phyloP scores from a whole-genome alignment of 352 stramenopile genomes.

The Halophytophthora polymorphica region DNA sequence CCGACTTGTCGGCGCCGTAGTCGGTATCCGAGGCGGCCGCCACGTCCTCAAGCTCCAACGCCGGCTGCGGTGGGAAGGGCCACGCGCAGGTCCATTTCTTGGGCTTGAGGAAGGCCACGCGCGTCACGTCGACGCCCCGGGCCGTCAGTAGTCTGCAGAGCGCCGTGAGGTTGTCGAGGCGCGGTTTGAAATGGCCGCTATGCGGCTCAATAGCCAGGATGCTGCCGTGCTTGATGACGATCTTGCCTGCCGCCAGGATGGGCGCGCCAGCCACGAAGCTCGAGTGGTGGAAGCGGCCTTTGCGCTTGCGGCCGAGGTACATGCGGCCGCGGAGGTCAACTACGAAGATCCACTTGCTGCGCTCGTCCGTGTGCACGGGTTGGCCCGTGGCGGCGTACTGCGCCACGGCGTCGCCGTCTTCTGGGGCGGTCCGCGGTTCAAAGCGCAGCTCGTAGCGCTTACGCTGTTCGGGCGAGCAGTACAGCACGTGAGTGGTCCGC shows the following conservation, averaged over 20 bases:
- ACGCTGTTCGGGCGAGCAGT: conserved; percentile 42
- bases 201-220: conserved; percentile 69
- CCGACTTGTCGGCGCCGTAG: conserved; percentile 36
- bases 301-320: conserved; percentile 69
- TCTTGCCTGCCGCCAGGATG: conserved; percentile 63
- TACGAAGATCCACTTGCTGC: conserved; percentile 83
- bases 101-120: conserved; percentile 56
- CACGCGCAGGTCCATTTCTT: conserved; percentile 68
- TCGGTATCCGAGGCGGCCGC: conserved; percentile 38
- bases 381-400: conserved; percentile 32
- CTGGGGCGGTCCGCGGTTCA: background rate
- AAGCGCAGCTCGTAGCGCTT: conserved; percentile 49
- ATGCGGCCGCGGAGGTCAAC: conserved; percentile 37
- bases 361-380: conserved; percentile 51
- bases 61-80: conserved; percentile 42
- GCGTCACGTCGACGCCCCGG: conserved; percentile 36
- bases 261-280: conserved; percentile 67
- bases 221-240: conserved; percentile 52
- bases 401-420: conserved; percentile 9
- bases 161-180: conserved; percentile 39
- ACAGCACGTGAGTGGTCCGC: conserved; percentile 43
- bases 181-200: conserved; percentile 74
- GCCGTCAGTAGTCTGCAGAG: conserved; percentile 38
- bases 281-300: conserved; percentile 74
- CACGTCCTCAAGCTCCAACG: conserved; percentile 40